Conservation (phyloP, 2,329 filamentous ascomycete species). For the Pseudonectria buxi region DNA sequence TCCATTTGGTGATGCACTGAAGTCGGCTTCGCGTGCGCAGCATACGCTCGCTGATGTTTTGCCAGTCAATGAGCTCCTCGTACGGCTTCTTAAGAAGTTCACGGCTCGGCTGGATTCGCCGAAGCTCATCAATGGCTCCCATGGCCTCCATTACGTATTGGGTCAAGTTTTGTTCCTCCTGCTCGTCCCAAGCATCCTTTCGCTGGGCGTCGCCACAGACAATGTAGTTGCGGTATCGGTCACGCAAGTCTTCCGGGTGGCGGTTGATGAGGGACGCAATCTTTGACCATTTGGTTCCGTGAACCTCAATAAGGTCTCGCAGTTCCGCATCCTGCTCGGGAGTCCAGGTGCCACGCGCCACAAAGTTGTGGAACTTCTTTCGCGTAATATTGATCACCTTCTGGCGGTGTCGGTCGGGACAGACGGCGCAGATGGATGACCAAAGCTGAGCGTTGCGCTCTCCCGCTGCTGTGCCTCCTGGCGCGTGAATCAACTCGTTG, state of each 20-base stretch:
- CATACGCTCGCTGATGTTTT: constrained; percentile 56
- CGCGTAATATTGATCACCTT: constrained; percentile 52
- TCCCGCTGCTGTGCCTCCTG: constrained; percentile 29
- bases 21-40: constrained; percentile 54
- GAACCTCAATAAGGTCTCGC: constrained; percentile 26
- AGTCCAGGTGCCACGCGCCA: constrained; percentile 43
- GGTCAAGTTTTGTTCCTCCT: constrained; percentile 51
- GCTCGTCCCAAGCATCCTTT: constrained; percentile 51
- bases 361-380: constrained; percentile 59
- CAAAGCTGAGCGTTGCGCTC: constrained; percentile 40
- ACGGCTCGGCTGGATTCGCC: constrained; percentile 26
- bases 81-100: constrained; percentile 34
- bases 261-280: constrained; percentile 60
- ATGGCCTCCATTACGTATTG: constrained; percentile 48
- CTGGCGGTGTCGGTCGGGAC: constrained; percentile 44
- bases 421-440: constrained; percentile 39
- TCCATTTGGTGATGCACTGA: constrained; percentile 65
- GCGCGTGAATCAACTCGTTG: constrained; percentile 38
- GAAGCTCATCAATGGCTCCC: constrained; percentile 36
- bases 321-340: constrained; percentile 31
- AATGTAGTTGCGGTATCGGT: constrained; percentile 64
- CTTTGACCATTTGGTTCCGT: constrained; percentile 50
- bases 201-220: constrained; percentile 48
- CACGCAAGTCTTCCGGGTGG: constrained; percentile 57
- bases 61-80: constrained; percentile 58